Conservation (phyloP, 2,329 filamentous ascomycete species). For the Alternaria sp. region DNA sequence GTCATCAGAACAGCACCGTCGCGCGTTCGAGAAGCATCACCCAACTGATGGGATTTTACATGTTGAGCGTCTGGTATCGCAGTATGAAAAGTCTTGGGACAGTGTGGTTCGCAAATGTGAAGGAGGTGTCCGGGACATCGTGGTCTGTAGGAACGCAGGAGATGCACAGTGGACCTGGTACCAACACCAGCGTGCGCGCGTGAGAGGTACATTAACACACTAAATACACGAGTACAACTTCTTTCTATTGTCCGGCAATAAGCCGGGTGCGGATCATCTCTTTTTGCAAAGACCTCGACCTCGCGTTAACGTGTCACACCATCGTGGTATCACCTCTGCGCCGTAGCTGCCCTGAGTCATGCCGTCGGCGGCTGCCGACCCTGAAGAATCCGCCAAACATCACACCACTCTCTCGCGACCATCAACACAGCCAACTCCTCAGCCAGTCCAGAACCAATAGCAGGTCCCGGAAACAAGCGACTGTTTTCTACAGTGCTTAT, state of each 20-base stretch:
- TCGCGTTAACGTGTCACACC: constrained; percentile 9
- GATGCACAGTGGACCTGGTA: background rate
- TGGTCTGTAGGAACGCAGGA: background rate
- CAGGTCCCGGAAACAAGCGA: constrained; percentile 14
- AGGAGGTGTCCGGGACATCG: background rate
- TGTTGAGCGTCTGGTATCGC: background rate
- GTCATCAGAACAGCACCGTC: background rate
- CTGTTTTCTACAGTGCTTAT: background rate
- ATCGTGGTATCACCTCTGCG: constrained; percentile 5
- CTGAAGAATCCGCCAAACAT: constrained; percentile 14
- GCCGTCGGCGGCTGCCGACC: constrained; percentile 34
- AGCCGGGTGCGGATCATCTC: background rate
- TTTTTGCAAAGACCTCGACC: background rate
- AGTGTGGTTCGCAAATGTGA: background rate
- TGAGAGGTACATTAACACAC: background rate
- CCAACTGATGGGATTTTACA: background rate
- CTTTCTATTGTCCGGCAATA: background rate
- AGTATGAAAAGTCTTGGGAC: background rate
- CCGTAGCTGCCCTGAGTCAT: constrained; percentile 11
- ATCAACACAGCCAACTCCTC: background rate
- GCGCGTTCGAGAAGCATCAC: background rate
- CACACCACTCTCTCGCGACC: constrained; percentile 40
- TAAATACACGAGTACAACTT: background rate
- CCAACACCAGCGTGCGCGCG: background rate
- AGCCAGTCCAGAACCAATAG: background rate